Percentiles rank a stretch among this genome's conserved stretches.
Evolutionary conservation across 2,329 filamentous ascomycete genomes (phyloP).

Genomic region (Neodidymelliopsis sp.): DNA sequence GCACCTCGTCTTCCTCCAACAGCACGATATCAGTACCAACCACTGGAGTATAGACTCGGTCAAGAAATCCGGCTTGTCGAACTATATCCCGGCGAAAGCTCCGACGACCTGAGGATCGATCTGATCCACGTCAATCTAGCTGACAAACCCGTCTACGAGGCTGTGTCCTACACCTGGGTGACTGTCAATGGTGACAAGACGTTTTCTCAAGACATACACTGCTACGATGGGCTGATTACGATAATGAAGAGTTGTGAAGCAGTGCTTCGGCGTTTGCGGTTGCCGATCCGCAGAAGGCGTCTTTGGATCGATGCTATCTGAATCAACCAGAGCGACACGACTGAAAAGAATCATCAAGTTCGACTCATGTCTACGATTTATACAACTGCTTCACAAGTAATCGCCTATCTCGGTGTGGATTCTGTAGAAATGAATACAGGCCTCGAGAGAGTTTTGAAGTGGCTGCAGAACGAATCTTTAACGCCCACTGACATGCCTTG

Average conservation of each 20-base stretch:
- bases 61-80: slow-evolving; percentile 25
- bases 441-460: no score
- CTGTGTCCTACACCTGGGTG: slow-evolving; percentile 34
- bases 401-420: not conserved
- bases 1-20: not conserved
- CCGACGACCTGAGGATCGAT: slow-evolving; percentile 17
- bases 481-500: no score
- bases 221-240: no score
- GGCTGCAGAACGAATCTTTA: no score
- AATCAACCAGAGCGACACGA: slow-evolving; percentile 24
- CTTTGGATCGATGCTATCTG: slow-evolving; percentile 32
- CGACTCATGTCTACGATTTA: slow-evolving; percentile 25
- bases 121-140: slow-evolving; percentile 22
- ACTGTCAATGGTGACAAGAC: slow-evolving; percentile 9
- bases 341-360: slow-evolving; percentile 24
- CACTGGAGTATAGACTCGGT: slow-evolving; percentile 1
- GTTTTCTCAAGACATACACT: no score
- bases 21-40: not conserved
- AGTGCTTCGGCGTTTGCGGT: slow-evolving; percentile 13
- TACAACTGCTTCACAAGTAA: slow-evolving; percentile 3
- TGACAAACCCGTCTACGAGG: slow-evolving; percentile 27
- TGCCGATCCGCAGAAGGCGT: not conserved
- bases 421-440: no score
- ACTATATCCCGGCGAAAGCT: slow-evolving; percentile 10
- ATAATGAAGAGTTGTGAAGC: slow-evolving; percentile 24